These are phyloP conservation scores for Aureobasidium sp. DNA, from an alignment of 2,329 filamentous ascomycete genomes.

Conservation along the genomic window DNA sequence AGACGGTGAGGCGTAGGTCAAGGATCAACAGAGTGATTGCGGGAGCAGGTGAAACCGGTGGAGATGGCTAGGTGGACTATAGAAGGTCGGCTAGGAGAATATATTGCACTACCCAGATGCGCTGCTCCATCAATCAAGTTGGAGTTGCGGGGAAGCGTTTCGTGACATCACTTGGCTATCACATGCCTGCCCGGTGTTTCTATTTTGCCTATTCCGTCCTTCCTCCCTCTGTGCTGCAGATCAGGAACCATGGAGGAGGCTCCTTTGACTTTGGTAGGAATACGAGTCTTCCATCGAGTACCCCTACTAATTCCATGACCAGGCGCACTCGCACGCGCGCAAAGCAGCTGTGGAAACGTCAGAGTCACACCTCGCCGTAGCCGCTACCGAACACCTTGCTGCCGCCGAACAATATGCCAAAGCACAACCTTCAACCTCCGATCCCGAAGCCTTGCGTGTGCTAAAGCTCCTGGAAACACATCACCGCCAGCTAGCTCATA, in stretches of 20 bases:
- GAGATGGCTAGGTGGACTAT: neutral
- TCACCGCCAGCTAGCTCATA: constrained; percentile 72
- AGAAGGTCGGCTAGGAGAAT: neutral
- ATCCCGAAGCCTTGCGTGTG: constrained; percentile 66
- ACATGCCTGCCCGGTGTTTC: neutral
- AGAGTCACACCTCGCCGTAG: constrained; percentile 64
- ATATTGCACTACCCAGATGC: neutral
- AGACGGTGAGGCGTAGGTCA: neutral
- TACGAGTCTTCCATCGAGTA: neutral
- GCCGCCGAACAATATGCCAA: constrained; percentile 84
- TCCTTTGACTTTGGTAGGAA: constrained; percentile 54
- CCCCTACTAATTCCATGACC: constrained; percentile 5
- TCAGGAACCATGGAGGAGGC: constrained; percentile 55
- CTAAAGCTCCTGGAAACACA: constrained; percentile 79
- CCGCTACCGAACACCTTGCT: constrained; percentile 78
- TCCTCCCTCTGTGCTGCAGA: neutral
- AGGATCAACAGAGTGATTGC: neutral
- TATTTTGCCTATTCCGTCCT: neutral
- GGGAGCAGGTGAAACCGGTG: neutral
- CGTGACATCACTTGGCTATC: neutral
- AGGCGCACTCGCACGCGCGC: constrained; percentile 84
- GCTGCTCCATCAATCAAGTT: neutral
- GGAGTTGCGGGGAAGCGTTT: neutral
- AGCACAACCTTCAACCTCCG: constrained; percentile 64
- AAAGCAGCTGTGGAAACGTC: constrained; percentile 68